Conservation (phyloP, 2,329 filamentous ascomycete species). For the Penicillium aurantiogriseum region DNA sequence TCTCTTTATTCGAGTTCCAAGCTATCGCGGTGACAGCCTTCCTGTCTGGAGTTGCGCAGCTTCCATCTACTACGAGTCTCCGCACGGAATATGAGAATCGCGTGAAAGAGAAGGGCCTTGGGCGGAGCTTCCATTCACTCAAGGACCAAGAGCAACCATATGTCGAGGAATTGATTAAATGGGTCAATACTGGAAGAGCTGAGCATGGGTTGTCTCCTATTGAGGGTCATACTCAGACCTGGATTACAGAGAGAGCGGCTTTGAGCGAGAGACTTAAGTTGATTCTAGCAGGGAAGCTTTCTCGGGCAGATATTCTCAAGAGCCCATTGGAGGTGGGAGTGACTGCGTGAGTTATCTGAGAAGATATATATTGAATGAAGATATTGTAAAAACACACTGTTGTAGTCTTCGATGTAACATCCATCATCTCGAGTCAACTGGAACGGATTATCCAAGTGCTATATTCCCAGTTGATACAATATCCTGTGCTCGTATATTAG, state of each 20-base stretch:
- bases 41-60: slow-evolving; percentile 49
- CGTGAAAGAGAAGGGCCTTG: slow-evolving; percentile 28
- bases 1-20: slow-evolving; percentile 69
- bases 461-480: background rate
- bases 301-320: slow-evolving; percentile 6
- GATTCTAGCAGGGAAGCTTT: slow-evolving; percentile 15
- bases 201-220: slow-evolving; percentile 22
- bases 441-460: background rate
- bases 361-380: background rate
- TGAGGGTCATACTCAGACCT: slow-evolving; percentile 33
- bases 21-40: slow-evolving; percentile 61
- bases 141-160: slow-evolving; percentile 36
- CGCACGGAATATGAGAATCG: slow-evolving; percentile 31
- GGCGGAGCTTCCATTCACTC: slow-evolving; percentile 40
- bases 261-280: slow-evolving; percentile 25
- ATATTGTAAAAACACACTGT: no score
- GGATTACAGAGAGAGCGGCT: slow-evolving; percentile 29
- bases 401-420: no score
- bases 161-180: slow-evolving; percentile 34
- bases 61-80: slow-evolving; percentile 49
- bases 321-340: slow-evolving; percentile 5
- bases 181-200: slow-evolving; percentile 33
- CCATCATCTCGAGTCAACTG: background rate
- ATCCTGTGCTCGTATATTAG: background rate
- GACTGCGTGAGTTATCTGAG: background rate